Conservation (phyloP, 2,329 filamentous ascomycete species). For the Lasiodiplodia gonubiensis region DNA sequence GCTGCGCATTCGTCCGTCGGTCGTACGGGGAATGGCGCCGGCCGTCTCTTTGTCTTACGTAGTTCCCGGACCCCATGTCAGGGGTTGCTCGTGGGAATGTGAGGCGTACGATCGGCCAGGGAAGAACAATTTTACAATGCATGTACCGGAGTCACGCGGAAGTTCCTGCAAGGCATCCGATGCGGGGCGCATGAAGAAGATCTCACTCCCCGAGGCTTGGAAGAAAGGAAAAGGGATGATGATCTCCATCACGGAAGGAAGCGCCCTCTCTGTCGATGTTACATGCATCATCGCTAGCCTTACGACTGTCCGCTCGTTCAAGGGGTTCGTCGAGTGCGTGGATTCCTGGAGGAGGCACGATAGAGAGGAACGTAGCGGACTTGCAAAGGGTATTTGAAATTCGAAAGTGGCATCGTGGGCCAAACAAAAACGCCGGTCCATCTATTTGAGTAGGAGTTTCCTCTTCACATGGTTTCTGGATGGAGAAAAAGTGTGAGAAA, state of each 20-base stretch:
- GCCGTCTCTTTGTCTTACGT: too few relatives aligned
- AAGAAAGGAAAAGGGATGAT: neutral
- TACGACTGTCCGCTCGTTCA: neutral
- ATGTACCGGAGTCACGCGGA: neutral
- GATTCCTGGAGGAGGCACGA: neutral
- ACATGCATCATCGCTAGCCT: neutral
- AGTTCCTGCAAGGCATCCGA: neutral
- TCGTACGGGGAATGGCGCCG: neutral
- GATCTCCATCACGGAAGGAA: neutral
- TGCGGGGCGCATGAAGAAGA: neutral
- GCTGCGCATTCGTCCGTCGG: too few relatives aligned
- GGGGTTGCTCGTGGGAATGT: neutral
- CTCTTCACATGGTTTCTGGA: conserved; percentile 1
- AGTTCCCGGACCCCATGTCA: neutral
- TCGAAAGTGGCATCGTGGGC: neutral
- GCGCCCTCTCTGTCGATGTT: neutral
- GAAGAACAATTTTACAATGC: too few relatives aligned
- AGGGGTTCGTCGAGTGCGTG: neutral
- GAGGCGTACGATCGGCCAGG: too few relatives aligned
- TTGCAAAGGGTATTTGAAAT: conserved; percentile 15
- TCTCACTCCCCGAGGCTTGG: neutral
- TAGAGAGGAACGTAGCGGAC: neutral
- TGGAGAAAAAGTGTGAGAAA: neutral
- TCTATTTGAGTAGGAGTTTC: conserved; percentile 10
- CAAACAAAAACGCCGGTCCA: conserved; percentile 13